Base-by-base conservation (phyloP, 2,329 filamentous ascomycete species). In the Penicillium sp. region DNA sequence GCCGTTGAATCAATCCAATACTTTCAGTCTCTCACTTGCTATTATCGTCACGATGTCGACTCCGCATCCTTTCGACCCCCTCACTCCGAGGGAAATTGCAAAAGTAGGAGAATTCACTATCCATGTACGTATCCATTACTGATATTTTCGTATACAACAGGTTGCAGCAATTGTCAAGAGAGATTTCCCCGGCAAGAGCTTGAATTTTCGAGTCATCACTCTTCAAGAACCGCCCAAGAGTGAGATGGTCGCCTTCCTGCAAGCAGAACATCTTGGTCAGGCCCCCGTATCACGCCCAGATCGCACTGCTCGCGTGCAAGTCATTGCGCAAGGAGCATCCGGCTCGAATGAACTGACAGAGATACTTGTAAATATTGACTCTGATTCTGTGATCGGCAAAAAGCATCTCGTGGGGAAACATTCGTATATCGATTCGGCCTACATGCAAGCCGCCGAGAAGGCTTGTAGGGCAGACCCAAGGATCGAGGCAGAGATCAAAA, bases 141-240 rank as follows among this genome's bases (percentile, higher is more conserved):
- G 42, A 29, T 21, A 13, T 31, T 1, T 11, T 3, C n/a, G 1
- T 8, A 24, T 16, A 19, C 3, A 2, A 21, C 11, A 45, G 42
- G 28, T n/a, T 21, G 42, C 42, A 21, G 5, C 10, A 23, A 45
- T 45, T 21, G 23, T 37, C 29, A 51, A 51, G 23, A 64, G 71
- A 34, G 55, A 69, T 2, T 70, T 78, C 4, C 65, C 68, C 2
- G 67, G 63, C 2, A 54, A 68, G 0, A 69, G 59, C 1, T 59
- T 70, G 7, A 73, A 76, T 51, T 84, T 83, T 60, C 75, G 80
- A 3, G 76, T 79, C 51, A 78, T 83, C 55, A 80, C 79, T 0
- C 72, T 84, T 9, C 66, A 67, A 13, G 81, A 84, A 55, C 81
- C 81, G 0, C 67, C 71, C 1, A 85, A 84, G 66, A 64, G 69